Percentiles rank a stretch among this genome's conserved stretches.
These are phyloP conservation scores for Lecanoromycetidae sp. DNA, from an alignment of 2,329 filamentous ascomycete species.

Conservation along the genomic window DNA sequence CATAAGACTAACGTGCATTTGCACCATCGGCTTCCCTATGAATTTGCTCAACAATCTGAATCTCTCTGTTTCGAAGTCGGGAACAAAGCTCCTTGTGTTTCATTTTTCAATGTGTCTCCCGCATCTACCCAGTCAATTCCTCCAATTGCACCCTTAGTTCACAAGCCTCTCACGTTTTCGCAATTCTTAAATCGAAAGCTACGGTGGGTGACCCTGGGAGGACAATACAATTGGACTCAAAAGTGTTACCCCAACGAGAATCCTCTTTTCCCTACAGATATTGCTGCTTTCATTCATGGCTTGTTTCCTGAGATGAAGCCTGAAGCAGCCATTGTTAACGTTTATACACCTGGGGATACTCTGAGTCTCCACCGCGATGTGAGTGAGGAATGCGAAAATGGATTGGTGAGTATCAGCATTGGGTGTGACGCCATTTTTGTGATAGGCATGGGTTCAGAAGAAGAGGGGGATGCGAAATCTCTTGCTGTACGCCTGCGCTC, in stretches of 20 bases:
- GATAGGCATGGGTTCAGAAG: conserved; percentile 47
- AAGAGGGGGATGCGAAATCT: conserved; percentile 33
- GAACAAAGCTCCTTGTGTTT: conserved; percentile 16
- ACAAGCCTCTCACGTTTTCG: conserved; percentile 58
- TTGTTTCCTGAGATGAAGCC: conserved; percentile 68
- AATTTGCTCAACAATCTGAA: not conserved
- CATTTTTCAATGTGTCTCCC: conserved; percentile 43
- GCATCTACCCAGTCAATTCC: conserved; percentile 21
- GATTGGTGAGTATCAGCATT: conserved; percentile 73
- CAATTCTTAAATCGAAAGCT: conserved; percentile 67
- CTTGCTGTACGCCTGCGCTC: conserved; percentile 59
- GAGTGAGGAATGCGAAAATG: conserved; percentile 67
- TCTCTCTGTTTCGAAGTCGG: not conserved
- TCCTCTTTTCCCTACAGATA: conserved; percentile 67
- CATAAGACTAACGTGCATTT: conserved; percentile 88
- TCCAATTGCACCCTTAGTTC: conserved; percentile 61
- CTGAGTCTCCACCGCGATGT: conserved; percentile 91
- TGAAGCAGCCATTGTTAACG: conserved; percentile 85
- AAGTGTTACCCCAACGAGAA: conserved; percentile 62
- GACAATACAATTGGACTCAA: conserved; percentile 91
- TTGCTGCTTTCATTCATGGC: conserved; percentile 52
- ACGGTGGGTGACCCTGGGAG: conserved; percentile 88
- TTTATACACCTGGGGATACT: conserved; percentile 83
- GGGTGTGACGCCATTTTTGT: conserved; percentile 88
- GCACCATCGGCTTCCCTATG: conserved; percentile 62